Evolutionary conservation across 805 yeast species (phyloP), one percentile per base, ranked within the genome.

Genomic region (Pichia paraexigua): DNA sequence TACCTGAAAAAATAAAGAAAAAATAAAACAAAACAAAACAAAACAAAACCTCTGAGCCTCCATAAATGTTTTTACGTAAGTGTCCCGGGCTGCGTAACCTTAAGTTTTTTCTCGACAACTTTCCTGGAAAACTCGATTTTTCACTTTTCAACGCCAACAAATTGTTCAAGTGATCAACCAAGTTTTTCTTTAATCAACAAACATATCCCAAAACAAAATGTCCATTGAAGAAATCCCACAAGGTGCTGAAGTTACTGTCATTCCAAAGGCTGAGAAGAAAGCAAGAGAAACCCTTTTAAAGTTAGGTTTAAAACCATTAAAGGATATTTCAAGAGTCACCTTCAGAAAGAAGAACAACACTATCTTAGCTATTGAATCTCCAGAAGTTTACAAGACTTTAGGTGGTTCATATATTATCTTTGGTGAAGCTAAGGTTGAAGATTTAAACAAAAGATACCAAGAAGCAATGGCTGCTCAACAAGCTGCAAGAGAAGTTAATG

Each of bases 381-480:
- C 99, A 72, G 97, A 90, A 63, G 98, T 94, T 56, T 92, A 78
- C 95, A 88, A 80, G 75, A 84, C 97, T 57, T 79, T 83, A 59
- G 86, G 95, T 68, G 97, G 97, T 70, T 85, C 95, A 63, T 94
- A 87, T 79, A 84, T 92, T 64, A 97, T 92, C 62, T 91, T 92
- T 66, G 99, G 99, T 76, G 97, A 91, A 76, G 95, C 97, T 69
- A 87, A 89, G 80, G 86, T 87, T 63, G 97, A 92, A 73, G 96
- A 92, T 78, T 76, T 90, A 73, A 82, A 84, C 75, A 83, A 87
- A 74, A 84, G 90, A 79, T 79, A 87, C 73, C 85, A 86, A 68
- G 86, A 83, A 69, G 85, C 87, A 57, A 87, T 84, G 71, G 87
- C 87, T 67, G 87, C 87, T 60, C 87, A 83, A 72, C 82, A 79